Evolutionary conservation across 202 grass and related monocot genomes (phyloP).

Genomic region (Musa balbisiana): DNA sequence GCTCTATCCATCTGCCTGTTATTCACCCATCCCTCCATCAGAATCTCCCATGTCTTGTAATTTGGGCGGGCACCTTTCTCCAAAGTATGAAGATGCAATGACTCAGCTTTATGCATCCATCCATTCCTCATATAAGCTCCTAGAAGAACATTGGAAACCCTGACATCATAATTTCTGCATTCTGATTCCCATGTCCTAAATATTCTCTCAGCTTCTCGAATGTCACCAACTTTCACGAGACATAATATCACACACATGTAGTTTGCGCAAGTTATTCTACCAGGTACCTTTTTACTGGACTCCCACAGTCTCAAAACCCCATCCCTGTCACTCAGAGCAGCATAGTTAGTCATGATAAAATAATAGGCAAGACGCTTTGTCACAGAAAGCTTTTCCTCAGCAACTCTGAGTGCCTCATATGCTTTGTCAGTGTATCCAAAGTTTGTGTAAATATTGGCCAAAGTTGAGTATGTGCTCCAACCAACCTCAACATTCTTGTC

Average conservation of each 20-base stretch:
- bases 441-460: conserved; percentile 53
- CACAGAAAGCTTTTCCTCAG: conserved; percentile 56
- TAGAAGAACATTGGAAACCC: conserved; percentile 74
- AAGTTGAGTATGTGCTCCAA: conserved; percentile 77
- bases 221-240: conserved; percentile 54
- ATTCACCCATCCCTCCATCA: conserved; percentile 65
- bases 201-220: conserved; percentile 51
- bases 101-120: conserved; percentile 74
- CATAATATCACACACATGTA: conserved; percentile 64
- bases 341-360: conserved; percentile 82
- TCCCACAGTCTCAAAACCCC: conserved; percentile 65
- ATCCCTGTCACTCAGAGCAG: conserved; percentile 46
- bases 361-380: conserved; percentile 47
- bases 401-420: conserved; percentile 39
- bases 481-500: conserved; percentile 57
- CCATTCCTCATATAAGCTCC: conserved; percentile 80
- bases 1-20: conserved; percentile 68
- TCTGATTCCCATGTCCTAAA: conserved; percentile 65
- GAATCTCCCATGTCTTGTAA: conserved; percentile 86
- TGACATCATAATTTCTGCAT: conserved; percentile 51
- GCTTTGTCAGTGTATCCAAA: conserved; percentile 39
- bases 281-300: conserved; percentile 50
- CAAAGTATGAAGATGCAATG: conserved; percentile 55
- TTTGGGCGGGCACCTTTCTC: conserved; percentile 63
- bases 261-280: conserved; percentile 48